Conservation (phyloP, 2,329 filamentous ascomycete species). For the Talaromyces rugulosus region DNA sequence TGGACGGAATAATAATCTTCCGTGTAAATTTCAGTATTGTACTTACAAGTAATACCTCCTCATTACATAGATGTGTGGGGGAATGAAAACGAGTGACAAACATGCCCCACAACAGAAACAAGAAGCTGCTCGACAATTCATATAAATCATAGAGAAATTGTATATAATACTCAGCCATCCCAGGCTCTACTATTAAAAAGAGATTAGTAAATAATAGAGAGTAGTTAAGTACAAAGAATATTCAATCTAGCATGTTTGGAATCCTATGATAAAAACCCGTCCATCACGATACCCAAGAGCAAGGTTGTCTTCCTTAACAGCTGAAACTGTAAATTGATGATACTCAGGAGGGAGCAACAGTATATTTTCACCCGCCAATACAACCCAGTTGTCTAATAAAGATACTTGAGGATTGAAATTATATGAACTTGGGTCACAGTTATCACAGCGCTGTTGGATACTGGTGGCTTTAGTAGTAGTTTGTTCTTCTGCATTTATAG, state of each 20-base stretch:
- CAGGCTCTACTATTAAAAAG: slow-evolving; percentile 4
- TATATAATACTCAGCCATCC: background rate
- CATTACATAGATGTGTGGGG: too few relatives aligned
- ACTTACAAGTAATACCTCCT: background rate
- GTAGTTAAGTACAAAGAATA: background rate
- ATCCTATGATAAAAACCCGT: slow-evolving; percentile 1
- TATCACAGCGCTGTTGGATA: background rate
- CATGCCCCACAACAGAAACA: background rate
- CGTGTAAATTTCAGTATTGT: background rate
- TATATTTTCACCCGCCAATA: slow-evolving; percentile 1
- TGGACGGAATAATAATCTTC: background rate
- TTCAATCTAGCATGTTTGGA: background rate
- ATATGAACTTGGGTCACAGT: background rate
- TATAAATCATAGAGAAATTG: background rate
- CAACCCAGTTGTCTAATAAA: slow-evolving; percentile 1
- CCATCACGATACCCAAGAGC: slow-evolving; percentile 6
- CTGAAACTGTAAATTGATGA: background rate
- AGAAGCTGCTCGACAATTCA: background rate
- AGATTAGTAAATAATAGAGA: background rate
- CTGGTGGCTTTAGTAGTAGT: background rate
- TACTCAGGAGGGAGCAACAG: slow-evolving; percentile 10
- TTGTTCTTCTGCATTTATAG: slow-evolving; percentile 9
- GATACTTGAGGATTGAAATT: slow-evolving; percentile 5
- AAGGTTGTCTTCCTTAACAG: background rate
- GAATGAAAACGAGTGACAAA: background rate